A percentile compares a stretch with the other conserved stretches of the same genome.
Conservation (phyloP, 2,329 filamentous ascomycete species). For the Fonsecaea pugnacius region DNA sequence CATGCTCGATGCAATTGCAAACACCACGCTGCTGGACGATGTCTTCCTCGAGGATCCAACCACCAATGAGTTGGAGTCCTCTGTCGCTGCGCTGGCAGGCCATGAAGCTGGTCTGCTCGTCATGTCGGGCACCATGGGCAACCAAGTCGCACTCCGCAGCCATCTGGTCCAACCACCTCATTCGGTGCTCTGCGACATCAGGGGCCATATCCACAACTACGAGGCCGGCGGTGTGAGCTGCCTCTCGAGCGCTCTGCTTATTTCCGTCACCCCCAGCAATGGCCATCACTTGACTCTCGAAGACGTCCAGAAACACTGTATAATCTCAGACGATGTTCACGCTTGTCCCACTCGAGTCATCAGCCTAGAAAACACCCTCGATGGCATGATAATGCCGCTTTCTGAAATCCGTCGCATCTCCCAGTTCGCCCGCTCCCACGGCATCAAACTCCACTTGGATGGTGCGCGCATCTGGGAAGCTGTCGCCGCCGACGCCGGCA, state of each 20-base stretch:
- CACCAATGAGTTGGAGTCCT: slow-evolving; percentile 74
- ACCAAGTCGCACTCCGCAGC: slow-evolving; percentile 79
- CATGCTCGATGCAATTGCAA: slow-evolving; percentile 80
- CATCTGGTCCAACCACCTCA: slow-evolving; percentile 81
- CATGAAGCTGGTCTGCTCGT: slow-evolving; percentile 81
- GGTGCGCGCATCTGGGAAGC: slow-evolving; percentile 84
- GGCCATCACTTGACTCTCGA: slow-evolving; percentile 74
- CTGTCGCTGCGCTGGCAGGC: slow-evolving; percentile 72
- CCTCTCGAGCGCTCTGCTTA: slow-evolving; percentile 72
- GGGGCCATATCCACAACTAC: slow-evolving; percentile 73
- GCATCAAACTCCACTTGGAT: slow-evolving; percentile 74
- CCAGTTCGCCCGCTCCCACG: slow-evolving; percentile 67
- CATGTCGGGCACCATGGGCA: slow-evolving; percentile 91
- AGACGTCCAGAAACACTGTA: slow-evolving; percentile 70
- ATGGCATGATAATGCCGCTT: slow-evolving; percentile 77
- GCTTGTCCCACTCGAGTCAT: slow-evolving; percentile 80
- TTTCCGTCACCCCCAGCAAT: slow-evolving; percentile 70
- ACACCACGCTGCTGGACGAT: slow-evolving; percentile 79
- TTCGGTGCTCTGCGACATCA: slow-evolving; percentile 75
- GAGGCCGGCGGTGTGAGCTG: slow-evolving; percentile 71
- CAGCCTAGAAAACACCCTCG: slow-evolving; percentile 82
- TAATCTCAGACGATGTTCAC: slow-evolving; percentile 73
- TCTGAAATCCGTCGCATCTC: slow-evolving; percentile 71
- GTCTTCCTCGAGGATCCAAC: slow-evolving; percentile 80
- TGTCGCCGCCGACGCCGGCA: slow-evolving; percentile 70